Evolutionary conservation across 2,329 filamentous ascomycete species (phyloP), one percentile per base, ranked within the genome.

Genomic region (Acrodontium crateriforme): DNA sequence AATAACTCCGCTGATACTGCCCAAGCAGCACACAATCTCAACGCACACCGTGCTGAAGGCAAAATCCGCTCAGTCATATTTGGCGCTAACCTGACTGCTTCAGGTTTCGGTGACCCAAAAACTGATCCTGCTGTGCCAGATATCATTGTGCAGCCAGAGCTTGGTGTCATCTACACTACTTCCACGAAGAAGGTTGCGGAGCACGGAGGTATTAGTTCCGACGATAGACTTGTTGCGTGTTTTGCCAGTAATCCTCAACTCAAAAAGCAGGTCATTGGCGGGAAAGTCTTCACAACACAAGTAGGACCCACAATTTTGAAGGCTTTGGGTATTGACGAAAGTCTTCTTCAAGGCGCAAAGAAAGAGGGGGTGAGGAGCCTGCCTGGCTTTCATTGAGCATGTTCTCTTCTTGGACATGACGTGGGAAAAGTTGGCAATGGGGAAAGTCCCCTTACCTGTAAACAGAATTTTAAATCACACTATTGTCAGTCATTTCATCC

Each of bases 81-180:
- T 19, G 39, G 39, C 8, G 25, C 31, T 6, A 32, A 41, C 17
- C 33, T 45, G 9, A 36, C 28, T 3, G 30, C 35, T 8, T 18
- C 33, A 9, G 44, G 47, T 16, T 48, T 44, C 31, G 47, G 47
- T 16, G 31, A 49, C 27, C 45, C 46, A 1, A 13, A 25, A 8
- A 42, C 22, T 4, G 44, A 44, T 23, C 44, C 47, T 6, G 40
- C 44, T 16, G 47, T 50, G 5, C 47, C 47, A 3, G 38, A 50
- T 31, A 46, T 50, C 30, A 49, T 50, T 18, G 37, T 50, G 3
- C 24, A 32, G 16, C 47, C 44, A 2, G 26, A 40, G 10, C 22
- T 37, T 3, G 47, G 47, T 15, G 40, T 41, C 14, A 44, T 48
- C 22, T 50, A 47, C 28, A 50, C 47, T 3, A 47, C 38, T 8